These are phyloP conservation scores for Diaporthe caulivora DNA, from an alignment of 2,329 filamentous ascomycete genomes.

Conservation along the genomic window DNA sequence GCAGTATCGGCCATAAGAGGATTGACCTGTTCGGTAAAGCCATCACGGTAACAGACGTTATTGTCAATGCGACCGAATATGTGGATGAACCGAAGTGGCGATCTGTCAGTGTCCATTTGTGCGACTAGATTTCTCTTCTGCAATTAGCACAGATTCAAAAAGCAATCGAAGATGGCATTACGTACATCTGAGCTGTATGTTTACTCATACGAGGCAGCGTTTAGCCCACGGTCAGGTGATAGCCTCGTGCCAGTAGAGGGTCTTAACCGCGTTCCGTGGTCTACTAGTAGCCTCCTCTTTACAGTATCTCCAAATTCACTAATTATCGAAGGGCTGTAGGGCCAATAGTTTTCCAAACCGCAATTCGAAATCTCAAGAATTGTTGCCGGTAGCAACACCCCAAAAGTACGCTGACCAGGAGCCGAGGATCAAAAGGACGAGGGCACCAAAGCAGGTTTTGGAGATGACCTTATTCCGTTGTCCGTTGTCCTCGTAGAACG, in stretches of 20 bases:
- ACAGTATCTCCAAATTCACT: too few species aligned
- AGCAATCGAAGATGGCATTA: background rate
- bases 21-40: slow-evolving; percentile 43
- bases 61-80: slow-evolving; percentile 43
- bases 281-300: too few species aligned
- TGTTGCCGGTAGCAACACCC: slow-evolving; percentile 68
- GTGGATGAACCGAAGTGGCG: slow-evolving; percentile 45
- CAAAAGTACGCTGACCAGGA: slow-evolving; percentile 70
- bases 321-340: too few species aligned
- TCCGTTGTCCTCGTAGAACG: slow-evolving; percentile 46
- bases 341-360: background rate
- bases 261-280: too few species aligned
- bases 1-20: slow-evolving; percentile 45
- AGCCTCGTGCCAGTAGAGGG: too few species aligned
- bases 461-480: slow-evolving; percentile 57
- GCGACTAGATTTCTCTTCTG: slow-evolving; percentile 21
- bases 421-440: slow-evolving; percentile 60
- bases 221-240: too few species aligned
- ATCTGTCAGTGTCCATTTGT: slow-evolving; percentile 42
- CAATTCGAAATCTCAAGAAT: slow-evolving; percentile 39
- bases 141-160: background rate
- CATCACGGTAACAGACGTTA: slow-evolving; percentile 42
- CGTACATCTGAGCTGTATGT: background rate
- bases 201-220: too few species aligned
- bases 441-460: slow-evolving; percentile 54